Evolutionary conservation across 2,329 filamentous ascomycete genomes (phyloP).

Genomic region (Paecilomyces dactylethromorphus): DNA sequence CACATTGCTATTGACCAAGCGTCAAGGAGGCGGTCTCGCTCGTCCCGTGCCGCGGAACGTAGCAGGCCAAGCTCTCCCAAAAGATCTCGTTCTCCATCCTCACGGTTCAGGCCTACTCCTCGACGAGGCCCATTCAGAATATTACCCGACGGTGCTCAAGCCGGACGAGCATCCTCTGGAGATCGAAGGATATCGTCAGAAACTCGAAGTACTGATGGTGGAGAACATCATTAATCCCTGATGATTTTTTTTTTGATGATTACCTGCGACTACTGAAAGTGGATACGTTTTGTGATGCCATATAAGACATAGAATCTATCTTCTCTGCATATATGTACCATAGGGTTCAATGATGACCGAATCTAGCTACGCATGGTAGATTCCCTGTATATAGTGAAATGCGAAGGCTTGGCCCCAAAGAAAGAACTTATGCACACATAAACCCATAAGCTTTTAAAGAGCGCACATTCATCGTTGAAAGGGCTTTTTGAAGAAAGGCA

Average conservation of each 20-base stretch:
- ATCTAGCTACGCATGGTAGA: neutral
- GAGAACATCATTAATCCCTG: neutral
- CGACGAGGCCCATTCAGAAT: neutral
- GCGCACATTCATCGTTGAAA: neutral
- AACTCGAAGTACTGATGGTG: neutral
- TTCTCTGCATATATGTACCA: neutral
- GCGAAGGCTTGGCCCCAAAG: neutral
- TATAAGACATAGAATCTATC: too few relatives aligned
- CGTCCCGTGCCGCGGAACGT: neutral
- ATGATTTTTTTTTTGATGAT: neutral
- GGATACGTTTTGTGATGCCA: neutral
- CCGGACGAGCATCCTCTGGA: neutral
- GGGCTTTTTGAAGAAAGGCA: neutral
- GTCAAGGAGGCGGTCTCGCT: neutral
- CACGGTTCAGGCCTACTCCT: neutral
- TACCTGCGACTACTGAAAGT: neutral
- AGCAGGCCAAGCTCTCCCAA: neutral
- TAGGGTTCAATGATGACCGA: neutral
- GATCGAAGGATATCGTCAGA: neutral
- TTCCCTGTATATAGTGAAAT: neutral
- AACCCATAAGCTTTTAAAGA: neutral
- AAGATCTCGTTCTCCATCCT: neutral
- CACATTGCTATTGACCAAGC: neutral
- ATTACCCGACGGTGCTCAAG: neutral
- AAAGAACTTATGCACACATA: too few relatives aligned